Evolutionary conservation across 179 eudicot species (phyloP).

Genomic region (Silene noctiflora): DNA sequence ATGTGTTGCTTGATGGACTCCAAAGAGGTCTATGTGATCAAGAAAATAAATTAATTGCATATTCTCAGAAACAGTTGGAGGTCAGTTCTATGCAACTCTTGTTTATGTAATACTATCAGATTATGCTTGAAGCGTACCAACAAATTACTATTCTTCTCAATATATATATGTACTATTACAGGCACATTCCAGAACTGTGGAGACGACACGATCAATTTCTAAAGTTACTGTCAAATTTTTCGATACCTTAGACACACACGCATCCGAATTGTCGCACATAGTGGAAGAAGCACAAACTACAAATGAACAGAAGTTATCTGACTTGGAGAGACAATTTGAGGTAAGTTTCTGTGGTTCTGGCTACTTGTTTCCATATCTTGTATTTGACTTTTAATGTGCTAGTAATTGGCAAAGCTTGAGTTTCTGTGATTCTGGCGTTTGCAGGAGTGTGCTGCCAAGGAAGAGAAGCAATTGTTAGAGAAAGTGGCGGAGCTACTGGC

Average conservation of each 20-base stretch:
- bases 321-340: conserved; percentile 75
- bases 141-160: conserved; percentile 2
- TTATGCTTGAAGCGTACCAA: background rate
- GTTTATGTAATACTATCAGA: background rate
- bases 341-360: conserved; percentile 32
- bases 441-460: conserved; percentile 83
- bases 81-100: conserved; percentile 30
- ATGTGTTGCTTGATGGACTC: conserved; percentile 62
- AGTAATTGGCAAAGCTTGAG: background rate
- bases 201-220: conserved; percentile 69
- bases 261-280: conserved; percentile 58
- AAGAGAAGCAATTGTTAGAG: conserved; percentile 71
- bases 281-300: conserved; percentile 65
- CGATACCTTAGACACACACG: conserved; percentile 59
- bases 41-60: conserved; percentile 61
- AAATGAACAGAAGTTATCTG: conserved; percentile 62
- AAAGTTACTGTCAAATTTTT: conserved; percentile 57
- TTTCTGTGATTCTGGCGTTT: background rate
- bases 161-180: conserved; percentile 26
- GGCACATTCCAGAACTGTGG: conserved; percentile 82
- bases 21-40: conserved; percentile 68
- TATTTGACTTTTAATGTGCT: conserved; percentile 9
- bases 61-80: conserved; percentile 73
- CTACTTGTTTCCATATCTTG: conserved; percentile 7
- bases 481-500: conserved; percentile 91